Evolutionary conservation across 495 filamentous ascomycete species (phyloP), one percentile per base, ranked within the genome.

Genomic region (Neurospora tetrasperma): DNA sequence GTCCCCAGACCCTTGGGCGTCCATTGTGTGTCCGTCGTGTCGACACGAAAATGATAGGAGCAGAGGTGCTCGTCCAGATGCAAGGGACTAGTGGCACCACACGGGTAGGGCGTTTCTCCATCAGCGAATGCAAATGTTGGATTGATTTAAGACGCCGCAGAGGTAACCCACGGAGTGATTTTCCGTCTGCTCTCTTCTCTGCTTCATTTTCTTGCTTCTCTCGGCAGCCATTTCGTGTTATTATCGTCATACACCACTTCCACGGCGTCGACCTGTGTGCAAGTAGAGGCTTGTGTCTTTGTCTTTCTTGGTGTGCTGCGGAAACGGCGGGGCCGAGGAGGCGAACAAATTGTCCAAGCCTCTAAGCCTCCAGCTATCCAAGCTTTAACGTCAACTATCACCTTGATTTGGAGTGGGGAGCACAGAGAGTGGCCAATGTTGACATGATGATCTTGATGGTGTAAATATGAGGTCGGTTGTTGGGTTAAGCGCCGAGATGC

Each of bases 21-120:
- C 54, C 54, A 31, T 66, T 66, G 54, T 66, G 54, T 66, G 54
- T 66, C 27, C 27, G 27, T 66, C 54, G 35, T 27, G 54, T 66
- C 54, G 54, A 66, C 54, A 66, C 27, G 7, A 38, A 66, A 35
- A 66, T 66, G 54, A 66, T 66, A 66, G 54, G 54, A 66, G 54
- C 54, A 18, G 54, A 66, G 14, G 54, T 66, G 54, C 54, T 66
- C 54, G 14, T 66, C 54, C 54, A 73, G 69, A 73, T 73, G 74
- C 69, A 59, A 43, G 72, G 39, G 72, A 70, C 70, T n/a, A 62
- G 70, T 42, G 70, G 42, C 74, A 73, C 62, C 70, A 75, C 71
- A 71, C 74, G 74, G 75, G 75, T 72, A 76, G 69, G 74, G 75
- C 74, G 72, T 72, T 73, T 71, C 54, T 27, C 62, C 68, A 73